A percentile compares a stretch with the other conserved stretches of the same genome.
Conservation (phyloP, 2,329 filamentous ascomycete genomes). For the Aspergillus luchuensis region DNA sequence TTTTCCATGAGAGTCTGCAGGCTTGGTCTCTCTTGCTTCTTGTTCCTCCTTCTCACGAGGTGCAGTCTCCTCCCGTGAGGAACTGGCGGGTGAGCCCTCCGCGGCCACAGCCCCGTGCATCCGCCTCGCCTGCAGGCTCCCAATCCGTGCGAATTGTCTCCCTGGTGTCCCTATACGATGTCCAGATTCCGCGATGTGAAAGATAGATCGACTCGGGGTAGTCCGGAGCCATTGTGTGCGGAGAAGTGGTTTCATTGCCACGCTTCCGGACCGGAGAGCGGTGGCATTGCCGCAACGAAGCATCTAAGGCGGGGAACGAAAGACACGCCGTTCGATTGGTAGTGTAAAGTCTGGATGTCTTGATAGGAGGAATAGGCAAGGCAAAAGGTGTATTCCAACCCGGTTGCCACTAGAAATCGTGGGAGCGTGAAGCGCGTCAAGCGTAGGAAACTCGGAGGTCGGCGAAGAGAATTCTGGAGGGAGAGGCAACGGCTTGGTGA, state of each 20-base stretch:
- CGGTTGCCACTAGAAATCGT: background rate
- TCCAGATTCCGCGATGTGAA: background rate
- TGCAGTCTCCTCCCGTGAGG: no score
- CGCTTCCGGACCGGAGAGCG: constrained; percentile 19
- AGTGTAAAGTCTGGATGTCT: no score
- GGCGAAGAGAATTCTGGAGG: background rate
- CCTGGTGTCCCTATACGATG: no score
- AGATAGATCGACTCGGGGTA: no score
- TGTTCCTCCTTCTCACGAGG: no score
- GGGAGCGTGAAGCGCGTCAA: background rate
- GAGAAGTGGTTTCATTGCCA: constrained; percentile 16
- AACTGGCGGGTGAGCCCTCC: no score
- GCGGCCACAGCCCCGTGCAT: no score
- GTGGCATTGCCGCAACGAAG: constrained; percentile 25
- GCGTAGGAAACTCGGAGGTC: background rate
- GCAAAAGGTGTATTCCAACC: background rate
- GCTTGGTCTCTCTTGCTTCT: no score
- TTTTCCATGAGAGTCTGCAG: no score
- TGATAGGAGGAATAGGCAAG: background rate
- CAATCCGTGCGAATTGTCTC: background rate
- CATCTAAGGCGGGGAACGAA: constrained; percentile 18
- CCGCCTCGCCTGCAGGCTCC: background rate
- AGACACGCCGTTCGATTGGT: constrained; percentile 21
- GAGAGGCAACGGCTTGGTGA: no score
- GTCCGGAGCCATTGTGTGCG: constrained; percentile 9